phyloP scores from a whole-genome alignment of 2,329 filamentous ascomycete genomes.

The Diplodia scrobiculata region DNA sequence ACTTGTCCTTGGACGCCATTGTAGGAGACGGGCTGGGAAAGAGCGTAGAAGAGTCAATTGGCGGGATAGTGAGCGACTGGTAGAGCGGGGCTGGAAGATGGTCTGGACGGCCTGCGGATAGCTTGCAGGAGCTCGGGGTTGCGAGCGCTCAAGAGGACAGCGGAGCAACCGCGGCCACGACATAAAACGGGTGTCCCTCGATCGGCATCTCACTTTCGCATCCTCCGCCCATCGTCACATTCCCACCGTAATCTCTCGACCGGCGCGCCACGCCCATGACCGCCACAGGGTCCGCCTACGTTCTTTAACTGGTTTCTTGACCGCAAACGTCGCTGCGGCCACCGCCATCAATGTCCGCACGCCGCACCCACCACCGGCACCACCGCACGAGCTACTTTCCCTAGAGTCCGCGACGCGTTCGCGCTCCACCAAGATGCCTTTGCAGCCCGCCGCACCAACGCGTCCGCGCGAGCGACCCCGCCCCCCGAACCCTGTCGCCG shows the following conservation, averaged over 20 bases:
- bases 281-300: not conserved
- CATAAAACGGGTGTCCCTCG: not conserved
- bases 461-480: constrained; percentile 35
- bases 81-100: not conserved
- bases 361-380: not conserved
- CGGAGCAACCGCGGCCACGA: not conserved
- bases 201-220: constrained; percentile 26
- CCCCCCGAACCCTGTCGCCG: constrained; percentile 51
- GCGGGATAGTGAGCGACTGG: constrained; percentile 26
- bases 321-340: constrained; percentile 8
- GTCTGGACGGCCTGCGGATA: not conserved
- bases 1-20: constrained; percentile 57
- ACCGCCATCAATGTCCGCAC: constrained; percentile 23
- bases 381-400: constrained; percentile 11
- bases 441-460: constrained; percentile 10
- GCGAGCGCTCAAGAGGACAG: constrained; percentile 1
- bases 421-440: constrained; percentile 23
- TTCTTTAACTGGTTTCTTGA: constrained; percentile 10
- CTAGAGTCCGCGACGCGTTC: constrained; percentile 17
- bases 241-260: constrained; percentile 15
- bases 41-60: constrained; percentile 17
- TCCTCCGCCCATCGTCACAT: constrained; percentile 17
- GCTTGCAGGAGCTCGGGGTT: constrained; percentile 20
- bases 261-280: not conserved
- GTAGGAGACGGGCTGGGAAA: not conserved